Percentiles rank a stretch among this genome's conserved stretches.
Evolutionary conservation across 768 basidiomycete species (phyloP).

Genomic region (Termitomyces sp.): DNA sequence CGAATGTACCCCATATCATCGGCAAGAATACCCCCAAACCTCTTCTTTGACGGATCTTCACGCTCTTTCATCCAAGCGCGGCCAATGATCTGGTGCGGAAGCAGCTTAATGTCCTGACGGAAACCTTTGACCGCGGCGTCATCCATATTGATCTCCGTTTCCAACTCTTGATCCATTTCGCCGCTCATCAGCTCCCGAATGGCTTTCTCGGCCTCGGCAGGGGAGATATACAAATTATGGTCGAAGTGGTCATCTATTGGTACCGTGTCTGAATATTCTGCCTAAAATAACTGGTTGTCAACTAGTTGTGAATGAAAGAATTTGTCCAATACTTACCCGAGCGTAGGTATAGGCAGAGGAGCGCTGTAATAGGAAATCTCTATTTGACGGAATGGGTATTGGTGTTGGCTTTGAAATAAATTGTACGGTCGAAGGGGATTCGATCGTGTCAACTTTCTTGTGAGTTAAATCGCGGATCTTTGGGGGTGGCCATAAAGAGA

Average conservation of each 20-base stretch:
- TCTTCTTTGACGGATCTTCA: conserved; percentile 63
- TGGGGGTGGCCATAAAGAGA: conserved; percentile 7
- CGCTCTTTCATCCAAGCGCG: conserved; percentile 84
- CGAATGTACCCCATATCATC: conserved; percentile 78
- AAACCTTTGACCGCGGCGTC: conserved; percentile 79
- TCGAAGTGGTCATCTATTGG: conserved; percentile 21
- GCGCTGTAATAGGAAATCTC: conserved; percentile 13
- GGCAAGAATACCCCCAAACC: conserved; percentile 82
- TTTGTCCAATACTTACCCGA: background rate
- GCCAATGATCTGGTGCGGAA: conserved; percentile 87
- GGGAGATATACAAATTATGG: conserved; percentile 27
- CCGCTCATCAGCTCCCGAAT: conserved; percentile 73
- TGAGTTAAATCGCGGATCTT: conserved; percentile 9
- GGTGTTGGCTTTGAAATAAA: conserved; percentile 15
- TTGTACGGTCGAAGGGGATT: conserved; percentile 10
- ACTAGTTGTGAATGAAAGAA: background rate
- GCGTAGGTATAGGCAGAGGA: background rate
- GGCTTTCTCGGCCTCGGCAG: conserved; percentile 69
- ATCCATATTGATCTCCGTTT: conserved; percentile 53
- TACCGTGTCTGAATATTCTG: conserved; percentile 26
- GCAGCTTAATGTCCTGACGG: conserved; percentile 55
- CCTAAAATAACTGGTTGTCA: background rate
- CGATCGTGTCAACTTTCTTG: conserved; percentile 1
- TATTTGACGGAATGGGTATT: conserved; percentile 32
- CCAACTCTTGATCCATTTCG: conserved; percentile 52